Evolutionary conservation across 495 filamentous ascomycete genomes (phyloP).

Genomic region (Parathielavia hyrcaniae): DNA sequence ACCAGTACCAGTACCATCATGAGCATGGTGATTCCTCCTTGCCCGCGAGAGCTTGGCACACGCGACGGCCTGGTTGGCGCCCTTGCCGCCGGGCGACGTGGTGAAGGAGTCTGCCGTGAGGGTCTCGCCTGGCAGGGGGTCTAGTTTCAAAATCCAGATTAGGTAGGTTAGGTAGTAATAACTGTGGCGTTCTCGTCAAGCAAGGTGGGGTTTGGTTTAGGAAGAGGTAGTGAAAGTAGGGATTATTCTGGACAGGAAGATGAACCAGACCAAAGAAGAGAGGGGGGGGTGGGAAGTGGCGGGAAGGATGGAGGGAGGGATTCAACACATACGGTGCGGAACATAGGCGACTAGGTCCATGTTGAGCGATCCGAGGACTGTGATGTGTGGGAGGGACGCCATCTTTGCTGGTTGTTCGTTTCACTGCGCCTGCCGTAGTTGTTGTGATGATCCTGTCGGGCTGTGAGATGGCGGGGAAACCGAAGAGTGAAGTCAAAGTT

Average conservation of each 20-base stretch:
- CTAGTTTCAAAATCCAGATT: too few relatives aligned
- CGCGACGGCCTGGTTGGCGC: conserved; percentile 92
- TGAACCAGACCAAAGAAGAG: too few relatives aligned
- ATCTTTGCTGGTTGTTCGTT: conserved; percentile 14
- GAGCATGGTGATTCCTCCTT: neutral
- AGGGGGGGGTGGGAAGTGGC: neutral
- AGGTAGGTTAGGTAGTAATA: too few relatives aligned
- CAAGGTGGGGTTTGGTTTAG: neutral
- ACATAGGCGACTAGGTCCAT: conserved; percentile 85
- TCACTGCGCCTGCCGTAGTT: neutral
- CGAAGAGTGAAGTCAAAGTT: neutral
- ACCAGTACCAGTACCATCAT: neutral
- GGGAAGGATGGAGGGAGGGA: neutral
- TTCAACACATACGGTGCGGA: conserved; percentile 46
- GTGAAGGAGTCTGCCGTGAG: conserved; percentile 71
- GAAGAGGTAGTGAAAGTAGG: too few relatives aligned
- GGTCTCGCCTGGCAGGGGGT: conserved; percentile 81
- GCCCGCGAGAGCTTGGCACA: conserved; percentile 46
- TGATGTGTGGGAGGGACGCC: conserved; percentile 45
- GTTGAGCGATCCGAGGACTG: conserved; percentile 88
- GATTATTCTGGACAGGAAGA: too few relatives aligned
- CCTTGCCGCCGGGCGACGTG: conserved; percentile 84
- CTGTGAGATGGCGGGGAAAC: neutral
- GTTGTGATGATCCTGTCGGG: neutral
- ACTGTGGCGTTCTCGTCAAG: too few relatives aligned